Conservation (phyloP, 148 eudicot genomes). For the Euryodendron excelsum region DNA sequence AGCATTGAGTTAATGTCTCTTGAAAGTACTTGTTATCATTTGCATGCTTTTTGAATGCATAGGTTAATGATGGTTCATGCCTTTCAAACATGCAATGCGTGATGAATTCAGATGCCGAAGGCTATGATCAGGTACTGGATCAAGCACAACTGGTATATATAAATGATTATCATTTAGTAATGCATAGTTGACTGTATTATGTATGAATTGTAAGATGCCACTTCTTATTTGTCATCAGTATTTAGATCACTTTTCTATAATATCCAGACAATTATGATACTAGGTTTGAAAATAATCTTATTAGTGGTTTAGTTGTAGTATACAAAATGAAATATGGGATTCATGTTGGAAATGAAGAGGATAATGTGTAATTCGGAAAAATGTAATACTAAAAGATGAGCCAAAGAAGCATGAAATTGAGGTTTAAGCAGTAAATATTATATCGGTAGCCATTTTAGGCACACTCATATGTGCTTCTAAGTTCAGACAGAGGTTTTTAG, state of each 20-base stretch:
- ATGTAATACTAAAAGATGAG: too few relatives aligned
- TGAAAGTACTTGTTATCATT: not conserved
- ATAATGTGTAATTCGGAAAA: too few relatives aligned
- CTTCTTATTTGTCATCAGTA: too few relatives aligned
- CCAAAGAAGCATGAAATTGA: not conserved
- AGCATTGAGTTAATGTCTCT: not conserved
- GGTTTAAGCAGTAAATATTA: not conserved
- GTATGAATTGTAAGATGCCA: too few relatives aligned
- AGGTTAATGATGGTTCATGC: constrained; percentile 98
- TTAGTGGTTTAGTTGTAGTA: too few relatives aligned
- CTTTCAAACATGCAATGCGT: constrained; percentile 99
- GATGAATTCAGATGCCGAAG: constrained; percentile 82
- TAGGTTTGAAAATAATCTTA: too few relatives aligned
- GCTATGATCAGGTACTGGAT: constrained; percentile 79
- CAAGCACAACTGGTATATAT: not conserved
- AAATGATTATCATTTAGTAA: too few relatives aligned
- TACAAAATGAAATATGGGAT: too few relatives aligned
- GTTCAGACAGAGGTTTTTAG: not conserved
- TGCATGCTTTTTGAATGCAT: constrained; percentile 20
- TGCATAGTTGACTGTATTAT: too few relatives aligned
- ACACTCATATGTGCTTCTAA: not conserved
- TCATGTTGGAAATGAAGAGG: too few relatives aligned
- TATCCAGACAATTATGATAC: too few relatives aligned
- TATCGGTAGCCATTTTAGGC: not conserved
- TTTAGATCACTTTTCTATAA: too few relatives aligned